phyloP scores from a whole-genome alignment of 345 rosid species.

The Gossypium thurberi region DNA sequence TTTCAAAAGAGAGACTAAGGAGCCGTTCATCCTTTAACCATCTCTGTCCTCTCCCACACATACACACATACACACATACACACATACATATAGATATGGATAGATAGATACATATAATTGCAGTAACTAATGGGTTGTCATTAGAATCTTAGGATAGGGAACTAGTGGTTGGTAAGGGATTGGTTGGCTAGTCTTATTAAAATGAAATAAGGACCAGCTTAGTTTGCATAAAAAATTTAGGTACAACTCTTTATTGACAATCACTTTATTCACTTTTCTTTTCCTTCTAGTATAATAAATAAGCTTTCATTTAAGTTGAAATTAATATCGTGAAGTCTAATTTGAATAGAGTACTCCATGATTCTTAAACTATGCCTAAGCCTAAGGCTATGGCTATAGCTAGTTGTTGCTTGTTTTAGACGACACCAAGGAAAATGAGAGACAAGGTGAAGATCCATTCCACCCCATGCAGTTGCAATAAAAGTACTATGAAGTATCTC shows the following conservation, averaged over 20 bases:
- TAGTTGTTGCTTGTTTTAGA: not conserved
- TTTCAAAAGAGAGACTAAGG: not conserved
- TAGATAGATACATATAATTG: not conserved
- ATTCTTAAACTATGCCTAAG: not conserved
- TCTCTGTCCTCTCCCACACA: not conserved
- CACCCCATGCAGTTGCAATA: not conserved
- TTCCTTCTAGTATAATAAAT: too few species aligned
- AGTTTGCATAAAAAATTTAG: not conserved
- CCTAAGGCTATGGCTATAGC: not conserved
- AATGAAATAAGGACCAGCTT: not conserved
- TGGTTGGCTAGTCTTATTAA: slow-evolving; percentile 4
- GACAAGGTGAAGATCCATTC: not conserved
- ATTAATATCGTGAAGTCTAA: too few species aligned
- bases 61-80: not conserved
- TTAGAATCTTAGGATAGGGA: slow-evolving; percentile 2
- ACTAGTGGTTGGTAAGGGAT: not conserved
- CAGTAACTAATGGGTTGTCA: not conserved
- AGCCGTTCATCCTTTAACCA: not conserved
- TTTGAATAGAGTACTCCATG: not conserved
- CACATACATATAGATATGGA: not conserved
- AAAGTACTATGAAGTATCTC: too few species aligned
- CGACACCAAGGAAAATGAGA: not conserved
- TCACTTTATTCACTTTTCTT: not conserved
- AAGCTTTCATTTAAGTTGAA: too few species aligned
- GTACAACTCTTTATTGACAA: not conserved